Base-by-base conservation (phyloP, 1,139 yeast species). In the Eremothecium sinecaudum region DNA sequence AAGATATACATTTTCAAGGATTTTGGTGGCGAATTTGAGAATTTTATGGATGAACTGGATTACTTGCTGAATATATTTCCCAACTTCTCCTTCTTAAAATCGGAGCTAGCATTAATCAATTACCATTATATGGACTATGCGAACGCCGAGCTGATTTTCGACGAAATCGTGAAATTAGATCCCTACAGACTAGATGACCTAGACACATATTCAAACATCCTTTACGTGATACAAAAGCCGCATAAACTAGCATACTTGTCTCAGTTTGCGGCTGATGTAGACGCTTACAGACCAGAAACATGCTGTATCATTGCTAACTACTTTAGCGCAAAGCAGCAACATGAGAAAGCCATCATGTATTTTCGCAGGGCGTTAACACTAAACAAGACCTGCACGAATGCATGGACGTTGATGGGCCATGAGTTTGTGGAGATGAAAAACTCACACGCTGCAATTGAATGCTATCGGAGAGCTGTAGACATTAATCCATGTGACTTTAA, bases 351-450 rank as follows among this genome's bases (percentile, higher is more conserved):
- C 0, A 84, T 92, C 39, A 75, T 80, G 74, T 86, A 86, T 59
- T 92, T 87, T 52, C 80, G 86, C 50, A 67, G 97, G 36, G 98
- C 98, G 0, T 63, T 92, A 26, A 74, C 84, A 0, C 64, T 90
- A 37, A 81, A 86, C 55, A 75, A 83, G 39, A 74, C 75, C 46
- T 84, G 93, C 48, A 64, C 87, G 13, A 76, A 87, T 47, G 97
- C 98, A 0, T 92, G 98, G 97, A 90, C 97, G 0, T 66, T 92
- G 39, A 87, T 92, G 96, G 98, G 99, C 9, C 99, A 92, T 59
- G 99, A 92, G 59, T 92, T 84, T 63, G 94, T 92, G 9, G 98
- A 92, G 56, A 67, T 90, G 47, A 87, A 90, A 51, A 92, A 92
- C 59, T 80, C 95, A 1, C 95, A 92, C 57, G 97, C 98, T 1